These are phyloP conservation scores for Chara braunii DNA, from an alignment of 139 green algal species.

Conservation along the genomic window DNA sequence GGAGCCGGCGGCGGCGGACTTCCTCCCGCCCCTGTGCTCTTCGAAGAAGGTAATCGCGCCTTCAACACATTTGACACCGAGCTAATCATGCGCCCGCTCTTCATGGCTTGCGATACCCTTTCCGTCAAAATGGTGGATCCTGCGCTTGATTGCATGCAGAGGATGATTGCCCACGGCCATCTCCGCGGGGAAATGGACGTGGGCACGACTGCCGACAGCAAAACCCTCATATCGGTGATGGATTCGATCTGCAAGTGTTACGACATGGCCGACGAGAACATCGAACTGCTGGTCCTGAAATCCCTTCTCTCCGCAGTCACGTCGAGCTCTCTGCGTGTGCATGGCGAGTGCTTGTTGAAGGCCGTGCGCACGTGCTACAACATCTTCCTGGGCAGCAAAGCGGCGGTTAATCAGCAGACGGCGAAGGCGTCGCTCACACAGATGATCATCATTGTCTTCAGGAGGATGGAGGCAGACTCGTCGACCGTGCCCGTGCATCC, in stretches of 20 bases:
- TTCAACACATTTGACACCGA: conserved; percentile 9
- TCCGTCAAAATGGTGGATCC: conserved; percentile 66
- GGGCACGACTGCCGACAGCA: conserved; percentile 25
- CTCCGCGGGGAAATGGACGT: conserved; percentile 51
- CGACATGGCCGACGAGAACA: conserved; percentile 79
- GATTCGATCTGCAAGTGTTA: conserved; percentile 61
- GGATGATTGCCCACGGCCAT: conserved; percentile 72
- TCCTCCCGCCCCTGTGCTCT: conserved; percentile 7
- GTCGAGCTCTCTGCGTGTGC: conserved; percentile 60
- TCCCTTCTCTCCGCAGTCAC: conserved; percentile 80
- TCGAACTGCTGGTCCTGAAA: conserved; percentile 85
- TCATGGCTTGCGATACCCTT: conserved; percentile 49
- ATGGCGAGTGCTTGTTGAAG: conserved; percentile 61
- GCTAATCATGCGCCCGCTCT: conserved; percentile 25
- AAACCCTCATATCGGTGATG: conserved; percentile 21
- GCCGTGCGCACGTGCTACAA: conserved; percentile 89
- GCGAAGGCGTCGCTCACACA: conserved; percentile 92
- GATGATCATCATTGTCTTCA: conserved; percentile 94
- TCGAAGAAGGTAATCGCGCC: conserved; percentile 17
- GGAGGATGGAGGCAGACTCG: conserved; percentile 80
- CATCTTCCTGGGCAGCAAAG: conserved; percentile 64
- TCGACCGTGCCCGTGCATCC: conserved; percentile 43
- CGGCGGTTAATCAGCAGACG: conserved; percentile 74
- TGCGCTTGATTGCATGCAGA: conserved; percentile 79
- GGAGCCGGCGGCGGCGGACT: too few relatives aligned